Evolutionary conservation across 1,139 yeast species (phyloP), one percentile per base, ranked within the genome.

Genomic region (Saccharomycopsis crataegensis): DNA sequence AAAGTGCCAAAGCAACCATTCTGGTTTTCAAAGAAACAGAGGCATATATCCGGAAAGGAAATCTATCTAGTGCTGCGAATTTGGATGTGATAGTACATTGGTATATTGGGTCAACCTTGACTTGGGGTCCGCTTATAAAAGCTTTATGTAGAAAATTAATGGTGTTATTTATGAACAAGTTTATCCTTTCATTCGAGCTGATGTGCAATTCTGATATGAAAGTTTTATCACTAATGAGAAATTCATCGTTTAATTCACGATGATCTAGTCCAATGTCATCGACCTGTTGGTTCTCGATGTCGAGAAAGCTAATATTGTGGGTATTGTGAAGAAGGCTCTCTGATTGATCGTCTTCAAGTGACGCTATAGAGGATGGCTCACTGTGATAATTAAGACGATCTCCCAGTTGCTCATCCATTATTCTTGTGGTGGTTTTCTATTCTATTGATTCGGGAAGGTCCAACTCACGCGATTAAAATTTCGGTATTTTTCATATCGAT

Each of bases 91-190:
- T 46, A 28, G 44, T 17, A 16, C 49, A 53, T n/a, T 17, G 9
- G 42, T 45, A 53, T 14, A 50, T 22, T 11, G 50, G 48, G 37
- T 53, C 56, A 12, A 36, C 9, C 8, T 37, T 48, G 11, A 6
- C 8, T 31, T 37, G 22, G 7, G 56, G 56, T n/a, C 53, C 55
- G 12, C 6, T 28, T 9, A 48, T 34, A 42, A 47, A 51, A 16
- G 41, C 16, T 38, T 16, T 32, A 11, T 51, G n/a, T 14, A 31
- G 36, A 17, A 12, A 12, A n/a, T 16, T 14, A 5, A 47, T n/a
- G n/a, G 22, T 8, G 2, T 33, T 17, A 16, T 48, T 48, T 8
- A 48, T 8, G n/a, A 40, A 11, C 8, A 11, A 22, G 22, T 48
- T 48, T 9, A 45, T 8, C 22, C 4, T 45, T 14, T 36, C 40